phyloP scores from a whole-genome alignment of 2,329 filamentous ascomycete species.

The Pestalotiopsis sp. region DNA sequence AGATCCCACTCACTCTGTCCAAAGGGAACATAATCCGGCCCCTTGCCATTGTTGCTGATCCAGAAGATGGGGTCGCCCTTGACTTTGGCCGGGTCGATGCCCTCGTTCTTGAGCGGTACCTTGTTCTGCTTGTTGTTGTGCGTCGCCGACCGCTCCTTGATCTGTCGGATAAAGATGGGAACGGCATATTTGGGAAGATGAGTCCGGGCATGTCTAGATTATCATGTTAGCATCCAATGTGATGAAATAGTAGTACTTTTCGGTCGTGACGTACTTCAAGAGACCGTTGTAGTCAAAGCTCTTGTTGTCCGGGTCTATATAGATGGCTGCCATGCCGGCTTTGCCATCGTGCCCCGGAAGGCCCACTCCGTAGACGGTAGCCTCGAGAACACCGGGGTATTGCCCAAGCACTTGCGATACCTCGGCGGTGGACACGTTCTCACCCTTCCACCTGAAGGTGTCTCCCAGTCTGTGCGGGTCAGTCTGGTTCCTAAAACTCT shows the following conservation, averaged over 20 bases:
- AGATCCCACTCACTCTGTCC: conserved; percentile 58
- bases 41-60: conserved; percentile 59
- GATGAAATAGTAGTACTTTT: background rate
- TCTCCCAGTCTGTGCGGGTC: conserved; percentile 57
- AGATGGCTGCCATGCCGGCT: conserved; percentile 65
- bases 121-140: conserved; percentile 86
- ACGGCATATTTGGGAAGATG: conserved; percentile 74
- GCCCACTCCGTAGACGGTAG: conserved; percentile 70
- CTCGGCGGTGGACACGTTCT: conserved; percentile 69
- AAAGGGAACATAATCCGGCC: conserved; percentile 61
- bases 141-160: conserved; percentile 59
- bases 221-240: background rate
- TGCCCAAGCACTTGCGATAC: conserved; percentile 65
- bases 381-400: conserved; percentile 61
- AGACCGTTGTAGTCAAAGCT: conserved; percentile 63
- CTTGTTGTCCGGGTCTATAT: conserved; percentile 51
- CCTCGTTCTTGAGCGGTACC: conserved; percentile 66
- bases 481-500: background rate
- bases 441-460: conserved; percentile 75
- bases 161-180: conserved; percentile 70
- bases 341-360: conserved; percentile 69
- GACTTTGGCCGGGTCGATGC: conserved; percentile 58
- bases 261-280: conserved; percentile 41
- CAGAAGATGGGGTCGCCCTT: conserved; percentile 48
- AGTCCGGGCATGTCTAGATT: conserved; percentile 50